phyloP scores from a whole-genome alignment of 371 early-diverging fungal genomes.

The Dinochytrium kinnereticum region DNA sequence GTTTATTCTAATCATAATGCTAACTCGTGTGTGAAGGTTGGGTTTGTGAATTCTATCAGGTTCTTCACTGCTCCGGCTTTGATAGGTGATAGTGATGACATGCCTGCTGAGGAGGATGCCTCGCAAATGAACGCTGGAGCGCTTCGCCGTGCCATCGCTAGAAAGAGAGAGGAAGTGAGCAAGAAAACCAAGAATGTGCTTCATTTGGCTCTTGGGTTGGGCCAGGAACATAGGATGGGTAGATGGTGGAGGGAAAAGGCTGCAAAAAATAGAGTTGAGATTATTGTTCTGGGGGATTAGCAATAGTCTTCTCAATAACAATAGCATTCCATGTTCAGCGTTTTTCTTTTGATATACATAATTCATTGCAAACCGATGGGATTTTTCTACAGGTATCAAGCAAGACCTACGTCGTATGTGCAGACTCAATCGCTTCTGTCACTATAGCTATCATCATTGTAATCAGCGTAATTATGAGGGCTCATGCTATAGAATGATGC shows the following conservation, averaged over 20 bases:
- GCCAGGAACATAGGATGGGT: constrained; percentile 89
- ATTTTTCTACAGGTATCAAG: no score
- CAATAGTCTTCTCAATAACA: no score
- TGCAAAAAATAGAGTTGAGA: constrained; percentile 68
- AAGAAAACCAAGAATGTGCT: constrained; percentile 27
- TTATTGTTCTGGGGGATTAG: constrained; percentile 36
- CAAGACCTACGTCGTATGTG: no score
- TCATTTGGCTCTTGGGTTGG: constrained; percentile 74
- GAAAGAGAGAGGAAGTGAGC: constrained; percentile 3
- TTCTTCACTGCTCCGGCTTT: constrained; percentile 52
- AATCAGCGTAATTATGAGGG: no score
- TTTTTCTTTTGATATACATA: no score
- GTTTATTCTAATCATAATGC: not conserved
- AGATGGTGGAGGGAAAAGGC: constrained; percentile 78
- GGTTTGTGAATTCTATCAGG: constrained; percentile 55
- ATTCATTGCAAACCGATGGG: no score
- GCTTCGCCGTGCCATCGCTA: constrained; percentile 11
- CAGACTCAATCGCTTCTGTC: no score
- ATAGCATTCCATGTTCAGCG: no score
- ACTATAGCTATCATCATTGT: no score
- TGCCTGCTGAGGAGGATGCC: not conserved
- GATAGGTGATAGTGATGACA: not conserved
- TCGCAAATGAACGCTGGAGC: constrained; percentile 1
- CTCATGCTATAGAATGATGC: no score
- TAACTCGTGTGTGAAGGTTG: constrained; percentile 29